Conservation (phyloP, 169 alveolate species). For the Cyclospora cayetanensis region DNA sequence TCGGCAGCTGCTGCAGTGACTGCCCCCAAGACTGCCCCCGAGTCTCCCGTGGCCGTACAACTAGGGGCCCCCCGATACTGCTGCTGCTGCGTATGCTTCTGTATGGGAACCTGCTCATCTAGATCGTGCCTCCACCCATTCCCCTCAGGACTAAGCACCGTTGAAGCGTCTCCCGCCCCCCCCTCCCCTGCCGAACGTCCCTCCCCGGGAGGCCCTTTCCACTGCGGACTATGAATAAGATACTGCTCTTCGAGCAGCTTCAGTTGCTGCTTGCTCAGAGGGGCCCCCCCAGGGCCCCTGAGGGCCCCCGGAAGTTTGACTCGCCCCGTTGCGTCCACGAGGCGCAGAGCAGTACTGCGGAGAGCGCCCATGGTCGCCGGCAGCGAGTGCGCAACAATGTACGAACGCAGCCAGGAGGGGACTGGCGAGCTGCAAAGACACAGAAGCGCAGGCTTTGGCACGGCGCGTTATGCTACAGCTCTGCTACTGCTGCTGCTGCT, state of each 20-base stretch:
- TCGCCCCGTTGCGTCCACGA: not conserved
- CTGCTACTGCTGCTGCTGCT: slow-evolving; percentile 16
- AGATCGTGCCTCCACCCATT: not conserved
- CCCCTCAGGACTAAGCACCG: too few species aligned
- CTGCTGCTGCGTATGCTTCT: not conserved
- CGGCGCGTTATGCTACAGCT: too few species aligned
- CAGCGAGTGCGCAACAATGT: not conserved
- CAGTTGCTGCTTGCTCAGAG: not conserved
- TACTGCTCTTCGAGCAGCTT: not conserved
- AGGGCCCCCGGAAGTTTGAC: not conserved
- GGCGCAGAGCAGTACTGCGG: not conserved
- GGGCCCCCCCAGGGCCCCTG: slow-evolving; percentile 26
- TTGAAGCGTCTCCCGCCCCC: too few species aligned
- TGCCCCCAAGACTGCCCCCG: not conserved
- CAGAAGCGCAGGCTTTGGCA: not conserved
- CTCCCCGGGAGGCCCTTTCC: not conserved
- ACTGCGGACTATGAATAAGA: not conserved
- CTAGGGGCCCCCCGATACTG: not conserved
- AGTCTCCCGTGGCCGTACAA: not conserved
- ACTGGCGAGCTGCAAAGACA: slow-evolving; percentile 51
- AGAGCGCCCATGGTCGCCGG: slow-evolving; percentile 27
- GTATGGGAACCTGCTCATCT: not conserved
- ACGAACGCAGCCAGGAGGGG: slow-evolving; percentile 43
- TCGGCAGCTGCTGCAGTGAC: not conserved
- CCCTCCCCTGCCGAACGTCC: too few species aligned